Percentiles rank a stretch among this genome's conserved stretches.
These are phyloP conservation scores for Entomophthora muscae DNA, from an alignment of 371 early-diverging fungal species.

Conservation along the genomic window DNA sequence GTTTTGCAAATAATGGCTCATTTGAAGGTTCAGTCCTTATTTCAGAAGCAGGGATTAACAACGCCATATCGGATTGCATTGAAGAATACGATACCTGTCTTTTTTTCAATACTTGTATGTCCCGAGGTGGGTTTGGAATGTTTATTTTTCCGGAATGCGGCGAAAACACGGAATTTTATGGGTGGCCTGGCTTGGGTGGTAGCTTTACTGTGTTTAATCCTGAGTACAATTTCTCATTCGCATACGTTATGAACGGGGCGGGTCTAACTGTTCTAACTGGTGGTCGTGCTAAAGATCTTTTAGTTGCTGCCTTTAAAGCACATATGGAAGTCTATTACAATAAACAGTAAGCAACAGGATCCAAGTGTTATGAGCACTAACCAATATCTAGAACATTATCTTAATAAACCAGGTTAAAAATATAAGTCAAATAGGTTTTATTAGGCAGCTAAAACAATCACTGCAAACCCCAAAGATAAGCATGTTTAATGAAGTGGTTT, in stretches of 20 bases:
- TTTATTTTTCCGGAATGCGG: conserved; percentile 16
- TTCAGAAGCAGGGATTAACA: not conserved
- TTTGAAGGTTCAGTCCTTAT: not conserved
- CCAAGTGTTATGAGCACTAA: too few relatives aligned
- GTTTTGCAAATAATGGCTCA: conserved; percentile 1
- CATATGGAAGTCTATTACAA: too few relatives aligned
- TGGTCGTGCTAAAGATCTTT: not conserved
- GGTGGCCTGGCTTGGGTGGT: conserved; percentile 40
- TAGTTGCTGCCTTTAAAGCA: not conserved
- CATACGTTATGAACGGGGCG: conserved; percentile 25
- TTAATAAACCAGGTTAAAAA: too few relatives aligned
- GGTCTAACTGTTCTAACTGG: not conserved
- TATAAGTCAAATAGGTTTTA: too few relatives aligned
- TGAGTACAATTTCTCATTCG: conserved; percentile 28
- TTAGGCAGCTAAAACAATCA: too few relatives aligned
- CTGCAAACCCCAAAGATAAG: too few relatives aligned
- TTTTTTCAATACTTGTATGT: conserved; percentile 6
- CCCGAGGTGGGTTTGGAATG: conserved; percentile 17
- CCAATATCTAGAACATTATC: too few relatives aligned
- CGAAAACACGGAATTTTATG: conserved; percentile 17
- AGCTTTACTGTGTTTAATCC: conserved; percentile 31
- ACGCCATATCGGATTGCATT: not conserved
- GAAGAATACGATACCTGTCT: not conserved
- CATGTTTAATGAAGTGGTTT: too few relatives aligned
- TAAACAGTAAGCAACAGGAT: too few relatives aligned